phyloP scores from a whole-genome alignment of 257 asterid species.

The Solanum medicagineum region DNA sequence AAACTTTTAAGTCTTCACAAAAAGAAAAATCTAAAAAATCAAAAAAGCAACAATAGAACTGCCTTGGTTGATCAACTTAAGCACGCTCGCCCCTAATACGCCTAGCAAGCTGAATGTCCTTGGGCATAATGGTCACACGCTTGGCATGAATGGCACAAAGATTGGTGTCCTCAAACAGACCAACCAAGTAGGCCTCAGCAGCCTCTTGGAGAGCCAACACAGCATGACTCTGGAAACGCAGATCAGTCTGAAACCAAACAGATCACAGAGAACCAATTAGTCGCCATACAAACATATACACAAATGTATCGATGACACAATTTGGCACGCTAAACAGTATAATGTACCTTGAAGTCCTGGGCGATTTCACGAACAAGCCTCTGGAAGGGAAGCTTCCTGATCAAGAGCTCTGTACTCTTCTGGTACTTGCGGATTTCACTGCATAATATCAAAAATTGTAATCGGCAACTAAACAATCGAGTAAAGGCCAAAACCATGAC shows the following conservation, averaged over 20 bases:
- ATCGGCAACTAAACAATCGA: background rate
- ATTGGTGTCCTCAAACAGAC: conserved; percentile 69
- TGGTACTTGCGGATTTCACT: conserved; percentile 74
- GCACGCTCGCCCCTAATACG: conserved; percentile 84
- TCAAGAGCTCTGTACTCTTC: conserved; percentile 71
- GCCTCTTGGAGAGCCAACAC: conserved; percentile 74
- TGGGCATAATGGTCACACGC: conserved; percentile 70
- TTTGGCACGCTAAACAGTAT: background rate
- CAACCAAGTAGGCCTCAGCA: conserved; percentile 74
- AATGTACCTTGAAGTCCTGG: conserved; percentile 55
- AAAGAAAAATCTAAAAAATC: background rate
- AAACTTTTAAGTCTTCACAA: conserved; percentile 11
- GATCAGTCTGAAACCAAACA: conserved; percentile 44
- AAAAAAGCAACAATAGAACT: background rate
- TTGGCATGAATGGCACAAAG: conserved; percentile 71
- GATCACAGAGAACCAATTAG: background rate
- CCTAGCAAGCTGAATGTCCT: conserved; percentile 63
- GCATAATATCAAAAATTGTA: background rate
- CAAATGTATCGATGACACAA: background rate
- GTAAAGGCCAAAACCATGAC: too few species aligned
- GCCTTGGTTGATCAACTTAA: conserved; percentile 10
- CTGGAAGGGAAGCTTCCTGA: conserved; percentile 76
- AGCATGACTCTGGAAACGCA: conserved; percentile 79
- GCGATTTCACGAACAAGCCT: conserved; percentile 79
- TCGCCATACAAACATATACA: background rate